Evolutionary conservation across 305 asterid species (phyloP).

Genomic region (Fraxinus dipetala): DNA sequence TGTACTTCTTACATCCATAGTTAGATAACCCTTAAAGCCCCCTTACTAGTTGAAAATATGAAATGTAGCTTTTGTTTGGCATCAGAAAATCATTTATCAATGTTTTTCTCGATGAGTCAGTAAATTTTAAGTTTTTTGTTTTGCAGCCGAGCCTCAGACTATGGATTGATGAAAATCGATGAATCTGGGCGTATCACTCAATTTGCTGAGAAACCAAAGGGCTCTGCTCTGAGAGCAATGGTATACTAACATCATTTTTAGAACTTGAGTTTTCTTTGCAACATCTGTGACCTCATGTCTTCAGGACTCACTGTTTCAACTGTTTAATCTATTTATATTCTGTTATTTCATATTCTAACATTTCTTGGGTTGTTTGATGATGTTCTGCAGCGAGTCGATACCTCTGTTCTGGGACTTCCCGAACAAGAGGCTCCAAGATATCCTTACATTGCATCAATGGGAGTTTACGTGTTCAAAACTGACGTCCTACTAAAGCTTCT

Average conservation of each 20-base stretch:
- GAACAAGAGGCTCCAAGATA: conserved; percentile 46
- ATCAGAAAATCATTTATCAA: not conserved
- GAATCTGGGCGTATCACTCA: conserved; percentile 66
- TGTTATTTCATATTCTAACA: not conserved
- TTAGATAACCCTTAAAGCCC: not conserved
- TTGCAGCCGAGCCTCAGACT: conserved; percentile 89
- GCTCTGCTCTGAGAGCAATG: conserved; percentile 67
- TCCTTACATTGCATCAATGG: conserved; percentile 97
- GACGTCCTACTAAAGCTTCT: conserved; percentile 70
- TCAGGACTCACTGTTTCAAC: not conserved
- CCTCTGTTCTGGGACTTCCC: conserved; percentile 79
- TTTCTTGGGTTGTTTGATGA: conserved; percentile 17
- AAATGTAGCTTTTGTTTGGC: not conserved
- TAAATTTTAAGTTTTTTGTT: conserved; percentile 15
- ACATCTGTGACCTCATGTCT: not conserved
- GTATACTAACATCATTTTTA: conserved; percentile 29
- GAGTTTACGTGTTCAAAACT: conserved; percentile 81
- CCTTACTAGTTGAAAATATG: not conserved
- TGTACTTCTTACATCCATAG: not conserved
- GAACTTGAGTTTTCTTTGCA: not conserved
- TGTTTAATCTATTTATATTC: not conserved
- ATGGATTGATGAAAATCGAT: conserved; percentile 83
- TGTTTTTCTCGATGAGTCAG: not conserved
- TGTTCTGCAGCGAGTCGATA: conserved; percentile 70
- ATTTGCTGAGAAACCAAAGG: conserved; percentile 92